Evolutionary conservation across 441 rosid species (phyloP), one percentile per base, ranked within the genome.

Genomic region (Oxalis stricta): DNA sequence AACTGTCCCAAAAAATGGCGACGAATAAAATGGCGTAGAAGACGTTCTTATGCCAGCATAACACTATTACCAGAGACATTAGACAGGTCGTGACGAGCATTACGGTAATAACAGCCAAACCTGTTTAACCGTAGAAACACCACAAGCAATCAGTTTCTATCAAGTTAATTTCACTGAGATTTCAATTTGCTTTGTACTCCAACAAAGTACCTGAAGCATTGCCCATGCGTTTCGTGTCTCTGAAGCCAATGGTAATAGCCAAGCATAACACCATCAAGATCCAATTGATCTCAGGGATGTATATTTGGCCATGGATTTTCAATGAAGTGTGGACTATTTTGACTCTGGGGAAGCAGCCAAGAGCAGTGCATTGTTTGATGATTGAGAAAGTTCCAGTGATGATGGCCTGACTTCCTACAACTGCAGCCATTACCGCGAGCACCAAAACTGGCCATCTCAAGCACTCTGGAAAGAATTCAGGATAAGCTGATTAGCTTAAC

Each of bases 31-130:
- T 12, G 8, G 94, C 85, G 20, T 74, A 52, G 55, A 58, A 9
- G 24, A 66, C 58, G 33, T 60, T 76, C 48, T 76, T 80, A 51
- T 61, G 79, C 96, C 96, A 87, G 72, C 92, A 87, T 53, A 87
- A 57, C 36, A 80, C 62, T 3, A 87, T 83, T 18, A 82, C 96
- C 10, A 86, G 53, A 12, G 91, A 79, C 91, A 82, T 86, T 45
- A 86, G 56, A 60, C 96, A 78, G 46, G 94, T 83, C 5, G 96
- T 87, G 15, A 83, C 96, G 10, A 87, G 72, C 96, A 87, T 87
- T n/a, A 87, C 96, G 5, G 96, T 83, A 40, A 87, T 83, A 48
- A 86, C 94, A 4, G 94, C 94, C 68, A 86, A 72, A 63, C 96
- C 96, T 86, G 80, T 46, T 15, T 34, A 6, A 29, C 35, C 15